Base-by-base conservation (phyloP, 495 filamentous ascomycete species). In the Lasiosphaeria hispida region DNA sequence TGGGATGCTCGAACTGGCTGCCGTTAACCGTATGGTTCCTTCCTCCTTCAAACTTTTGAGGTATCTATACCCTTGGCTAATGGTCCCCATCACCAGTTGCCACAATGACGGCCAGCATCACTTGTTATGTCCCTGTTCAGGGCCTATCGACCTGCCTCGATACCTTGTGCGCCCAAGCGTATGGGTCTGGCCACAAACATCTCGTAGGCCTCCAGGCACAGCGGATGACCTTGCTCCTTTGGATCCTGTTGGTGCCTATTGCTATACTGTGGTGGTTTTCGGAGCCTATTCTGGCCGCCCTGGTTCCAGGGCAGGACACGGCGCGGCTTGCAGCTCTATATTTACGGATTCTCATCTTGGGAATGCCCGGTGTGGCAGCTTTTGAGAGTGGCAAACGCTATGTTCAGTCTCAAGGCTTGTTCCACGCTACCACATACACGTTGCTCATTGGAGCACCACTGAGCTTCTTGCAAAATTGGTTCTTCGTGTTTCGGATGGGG, bases 361-460 rank as follows among this genome's bases (percentile, higher is more conserved):
- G 87, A 13, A 84, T 85, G 39, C 87, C 87, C 10, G 88, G 85
- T 0, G 87, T 86, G 63, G 84, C 85, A 0, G 74, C 73, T 3
- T 89, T 91, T 66, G 87, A 91, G 64, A 78, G 76, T 49, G 85
- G 82, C n/a, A 91, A 91, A 66, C 77, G 87, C 34, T 90, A 85
- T 61, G 73, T 88, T n/a, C 87, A 90, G 69, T 84, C 87, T 1
- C 88, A 90, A 58, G 87, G 88, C 4, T 61, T 87, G 5, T 91
- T 91, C 62, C 70, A 76, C 30, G 86, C 86, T 8, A 88, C 82
- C 10, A 83, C 86, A n/a, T 86, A 84, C 55, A 82, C 85, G 15
- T 68, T 91, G 19, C 62, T 89, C 10, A 74, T 90, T 47, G 82
- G 80, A 33, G 85, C 87, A 11, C 86, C 87, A 3, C 53, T 88